These are phyloP conservation scores for Cutaneotrichosporon sp. DNA, from an alignment of 1,284 basidiomycete genomes.

Conservation along the genomic window DNA sequence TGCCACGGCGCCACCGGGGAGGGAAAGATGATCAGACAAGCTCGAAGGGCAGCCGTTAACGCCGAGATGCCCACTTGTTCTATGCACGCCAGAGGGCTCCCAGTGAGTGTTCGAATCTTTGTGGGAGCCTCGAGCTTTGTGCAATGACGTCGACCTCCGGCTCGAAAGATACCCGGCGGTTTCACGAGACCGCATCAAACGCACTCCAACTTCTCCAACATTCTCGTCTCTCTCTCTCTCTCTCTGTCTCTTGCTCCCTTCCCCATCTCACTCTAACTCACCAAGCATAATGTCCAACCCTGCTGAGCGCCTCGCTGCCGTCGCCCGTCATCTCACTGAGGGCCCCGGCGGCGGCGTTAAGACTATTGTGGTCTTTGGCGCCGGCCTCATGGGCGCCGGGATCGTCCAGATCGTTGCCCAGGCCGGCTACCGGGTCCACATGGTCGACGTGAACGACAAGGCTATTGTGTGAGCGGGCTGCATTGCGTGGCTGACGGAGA, in stretches of 20 bases:
- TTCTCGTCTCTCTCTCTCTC: not conserved
- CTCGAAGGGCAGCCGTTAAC: too few relatives aligned
- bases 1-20: too few relatives aligned
- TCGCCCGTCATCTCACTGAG: slow-evolving; percentile 7
- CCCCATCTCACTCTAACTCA: not conserved
- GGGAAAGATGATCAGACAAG: too few relatives aligned
- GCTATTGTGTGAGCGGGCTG: slow-evolving; percentile 36
- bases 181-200: not conserved
- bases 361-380: slow-evolving; percentile 55
- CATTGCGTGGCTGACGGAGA: slow-evolving; percentile 35
- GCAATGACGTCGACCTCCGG: not conserved
- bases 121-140: too few relatives aligned
- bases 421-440: slow-evolving; percentile 53
- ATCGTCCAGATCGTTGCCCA: slow-evolving; percentile 59
- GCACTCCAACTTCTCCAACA: not conserved
- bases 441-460: slow-evolving; percentile 54
- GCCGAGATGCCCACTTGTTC: too few relatives aligned
- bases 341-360: slow-evolving; percentile 29
- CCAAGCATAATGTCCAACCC: not conserved
- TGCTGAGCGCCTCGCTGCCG: not conserved
- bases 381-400: slow-evolving; percentile 59
- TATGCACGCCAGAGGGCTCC: too few relatives aligned
- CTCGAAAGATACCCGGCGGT: not conserved
- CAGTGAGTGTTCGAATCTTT: too few relatives aligned
- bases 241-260: not conserved